Evolutionary conservation across 768 basidiomycete genomes (phyloP).

Genomic region (Goffeauzyma gilvescens): DNA sequence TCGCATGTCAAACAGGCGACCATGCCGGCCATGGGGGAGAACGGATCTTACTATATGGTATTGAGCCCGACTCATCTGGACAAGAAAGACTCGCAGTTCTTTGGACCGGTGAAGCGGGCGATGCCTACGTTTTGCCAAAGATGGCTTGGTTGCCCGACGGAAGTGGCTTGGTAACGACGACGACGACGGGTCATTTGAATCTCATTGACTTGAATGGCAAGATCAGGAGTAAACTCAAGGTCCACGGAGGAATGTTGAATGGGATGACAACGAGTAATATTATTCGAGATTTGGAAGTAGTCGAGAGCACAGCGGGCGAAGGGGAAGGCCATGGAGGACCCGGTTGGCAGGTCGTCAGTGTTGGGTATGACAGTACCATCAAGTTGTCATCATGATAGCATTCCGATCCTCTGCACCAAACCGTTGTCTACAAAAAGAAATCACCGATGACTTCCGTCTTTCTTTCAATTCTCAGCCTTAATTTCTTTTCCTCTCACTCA

Average conservation of each 20-base stretch:
- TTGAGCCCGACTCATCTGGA: conserved; percentile 15
- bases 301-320: neutral
- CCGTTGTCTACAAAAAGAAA: too few species aligned
- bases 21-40: conserved; percentile 25
- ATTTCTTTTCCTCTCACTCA: too few species aligned
- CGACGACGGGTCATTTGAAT: conserved; percentile 24
- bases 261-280: conserved; percentile 22
- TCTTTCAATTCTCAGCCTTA: too few species aligned
- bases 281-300: conserved; percentile 18
- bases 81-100: conserved; percentile 20
- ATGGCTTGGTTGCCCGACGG: conserved; percentile 30
- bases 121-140: conserved; percentile 27
- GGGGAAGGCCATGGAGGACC: conserved; percentile 3
- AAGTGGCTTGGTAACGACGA: conserved; percentile 25
- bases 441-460: too few species aligned
- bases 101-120: conserved; percentile 23
- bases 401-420: too few species aligned
- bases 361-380: conserved; percentile 27
- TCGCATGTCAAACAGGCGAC: conserved; percentile 31
- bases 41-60: conserved; percentile 24
- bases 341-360: conserved; percentile 23
- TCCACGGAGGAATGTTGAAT: conserved; percentile 16
- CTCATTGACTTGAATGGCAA: conserved; percentile 20
- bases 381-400: conserved; percentile 18
- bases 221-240: conserved; percentile 17